A percentile compares a stretch with the other conserved stretches of the same genome.
Evolutionary conservation across 1,139 yeast species (phyloP).

Genomic region (Sugiyamaella neomexicana): DNA sequence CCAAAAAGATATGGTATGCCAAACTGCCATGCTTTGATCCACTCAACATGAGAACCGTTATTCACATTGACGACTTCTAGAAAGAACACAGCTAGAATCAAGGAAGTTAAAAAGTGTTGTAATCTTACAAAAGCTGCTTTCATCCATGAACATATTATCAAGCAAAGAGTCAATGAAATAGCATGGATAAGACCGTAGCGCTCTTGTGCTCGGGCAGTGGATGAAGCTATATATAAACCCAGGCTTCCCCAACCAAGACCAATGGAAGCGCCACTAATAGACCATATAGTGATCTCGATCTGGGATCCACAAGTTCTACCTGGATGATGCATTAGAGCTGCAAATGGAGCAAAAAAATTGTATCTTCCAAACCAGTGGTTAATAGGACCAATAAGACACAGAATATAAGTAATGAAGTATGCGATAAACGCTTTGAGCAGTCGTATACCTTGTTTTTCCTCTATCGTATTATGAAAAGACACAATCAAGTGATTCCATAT

Average conservation of each 20-base stretch:
- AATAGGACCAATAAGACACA: slow-evolving; percentile 44
- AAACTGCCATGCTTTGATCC: slow-evolving; percentile 47
- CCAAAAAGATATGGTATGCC: slow-evolving; percentile 50
- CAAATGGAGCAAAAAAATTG: slow-evolving; percentile 45
- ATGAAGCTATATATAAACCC: slow-evolving; percentile 46
- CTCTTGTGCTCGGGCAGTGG: slow-evolving; percentile 43
- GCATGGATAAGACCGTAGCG: slow-evolving; percentile 52
- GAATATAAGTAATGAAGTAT: slow-evolving; percentile 42
- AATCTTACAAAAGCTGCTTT: slow-evolving; percentile 45
- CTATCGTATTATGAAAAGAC: not conserved
- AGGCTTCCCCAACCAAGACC: slow-evolving; percentile 50
- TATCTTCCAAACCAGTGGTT: slow-evolving; percentile 47
- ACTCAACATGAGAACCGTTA: slow-evolving; percentile 26
- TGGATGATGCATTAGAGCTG: slow-evolving; percentile 49
- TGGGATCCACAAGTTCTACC: slow-evolving; percentile 51
- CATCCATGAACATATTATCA: slow-evolving; percentile 45
- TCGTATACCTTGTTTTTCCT: slow-evolving; percentile 3
- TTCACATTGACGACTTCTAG: slow-evolving; percentile 32
- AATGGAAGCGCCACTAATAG: slow-evolving; percentile 49
- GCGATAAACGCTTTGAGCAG: slow-evolving; percentile 44
- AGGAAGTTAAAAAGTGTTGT: slow-evolving; percentile 43
- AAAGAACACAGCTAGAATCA: slow-evolving; percentile 45
- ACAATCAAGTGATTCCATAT: not conserved
- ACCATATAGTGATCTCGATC: slow-evolving; percentile 46
- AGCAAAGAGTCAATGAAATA: slow-evolving; percentile 44